Evolutionary conservation across 129 eudicot species (phyloP).

Genomic region (Rutidosis leptorrhynchoides): DNA sequence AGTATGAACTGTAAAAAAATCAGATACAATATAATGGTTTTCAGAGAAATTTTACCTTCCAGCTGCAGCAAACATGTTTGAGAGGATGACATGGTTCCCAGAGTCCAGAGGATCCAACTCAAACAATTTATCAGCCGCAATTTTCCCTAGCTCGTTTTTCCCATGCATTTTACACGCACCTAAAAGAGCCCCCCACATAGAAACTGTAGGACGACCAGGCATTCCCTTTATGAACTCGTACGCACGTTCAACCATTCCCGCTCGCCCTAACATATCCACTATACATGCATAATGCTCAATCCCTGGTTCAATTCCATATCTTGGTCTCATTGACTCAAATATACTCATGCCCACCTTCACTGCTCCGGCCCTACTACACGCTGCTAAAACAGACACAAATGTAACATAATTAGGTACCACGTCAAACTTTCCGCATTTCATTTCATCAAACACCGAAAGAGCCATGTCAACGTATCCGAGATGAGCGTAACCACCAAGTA

Average conservation of each 20-base stretch:
- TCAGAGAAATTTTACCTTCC: slow-evolving; percentile 46
- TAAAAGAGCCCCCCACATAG: slow-evolving; percentile 84
- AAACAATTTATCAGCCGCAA: slow-evolving; percentile 78
- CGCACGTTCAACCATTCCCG: slow-evolving; percentile 74
- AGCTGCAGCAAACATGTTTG: slow-evolving; percentile 80
- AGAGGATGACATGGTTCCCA: slow-evolving; percentile 71
- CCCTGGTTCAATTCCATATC: slow-evolving; percentile 60
- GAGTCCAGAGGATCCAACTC: slow-evolving; percentile 75
- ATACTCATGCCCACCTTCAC: slow-evolving; percentile 55
- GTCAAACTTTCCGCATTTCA: slow-evolving; percentile 33
- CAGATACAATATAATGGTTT: background rate
- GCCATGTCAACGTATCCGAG: slow-evolving; percentile 68
- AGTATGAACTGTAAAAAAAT: background rate
- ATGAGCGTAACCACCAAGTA: slow-evolving; percentile 77
- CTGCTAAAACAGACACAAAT: slow-evolving; percentile 64
- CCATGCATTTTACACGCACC: slow-evolving; percentile 73
- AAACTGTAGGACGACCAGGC: slow-evolving; percentile 55
- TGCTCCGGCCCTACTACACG: slow-evolving; percentile 77
- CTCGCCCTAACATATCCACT: slow-evolving; percentile 82
- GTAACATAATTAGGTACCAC: slow-evolving; percentile 70
- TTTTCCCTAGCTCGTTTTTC: slow-evolving; percentile 58
- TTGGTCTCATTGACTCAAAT: slow-evolving; percentile 58
- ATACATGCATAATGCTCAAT: slow-evolving; percentile 76
- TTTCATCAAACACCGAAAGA: slow-evolving; percentile 47
- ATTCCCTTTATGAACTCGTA: slow-evolving; percentile 50